These are phyloP conservation scores for Chaetomium tenue DNA, from an alignment of 495 filamentous ascomycete species.

Conservation along the genomic window DNA sequence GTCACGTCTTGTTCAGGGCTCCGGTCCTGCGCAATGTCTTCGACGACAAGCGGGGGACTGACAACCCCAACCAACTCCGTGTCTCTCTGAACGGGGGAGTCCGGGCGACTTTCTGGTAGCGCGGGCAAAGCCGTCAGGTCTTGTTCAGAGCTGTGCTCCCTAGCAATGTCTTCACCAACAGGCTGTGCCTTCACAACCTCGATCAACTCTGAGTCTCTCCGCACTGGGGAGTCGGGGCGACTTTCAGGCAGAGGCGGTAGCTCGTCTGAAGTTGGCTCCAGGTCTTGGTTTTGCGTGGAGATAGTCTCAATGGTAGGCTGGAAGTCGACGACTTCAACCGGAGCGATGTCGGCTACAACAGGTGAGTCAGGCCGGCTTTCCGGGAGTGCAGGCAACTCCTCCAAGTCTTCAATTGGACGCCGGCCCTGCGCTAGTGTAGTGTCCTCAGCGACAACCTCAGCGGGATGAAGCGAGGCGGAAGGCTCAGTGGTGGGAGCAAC, in stretches of 20 bases:
- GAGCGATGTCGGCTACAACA: not conserved
- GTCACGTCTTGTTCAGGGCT: no score
- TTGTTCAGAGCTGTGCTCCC: not conserved
- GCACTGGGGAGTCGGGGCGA: not conserved
- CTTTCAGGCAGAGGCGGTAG: constrained; percentile 13
- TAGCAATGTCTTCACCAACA: not conserved
- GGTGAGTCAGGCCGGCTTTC: constrained; percentile 19
- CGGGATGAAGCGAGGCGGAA: not conserved
- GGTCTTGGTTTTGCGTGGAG: not conserved
- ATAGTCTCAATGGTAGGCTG: not conserved
- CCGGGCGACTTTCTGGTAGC: constrained; percentile 20
- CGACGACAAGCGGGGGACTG: no score
- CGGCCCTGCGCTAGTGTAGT: not conserved
- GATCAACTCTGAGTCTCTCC: not conserved
- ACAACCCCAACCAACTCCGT: no score
- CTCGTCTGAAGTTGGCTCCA: not conserved
- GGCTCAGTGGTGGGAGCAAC: not conserved
- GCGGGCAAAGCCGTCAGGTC: constrained; percentile 14
- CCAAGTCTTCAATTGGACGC: not conserved
- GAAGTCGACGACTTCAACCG: not conserved
- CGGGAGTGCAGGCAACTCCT: constrained; percentile 10
- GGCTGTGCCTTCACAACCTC: not conserved
- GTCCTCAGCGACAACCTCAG: not conserved
- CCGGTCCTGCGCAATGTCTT: no score
- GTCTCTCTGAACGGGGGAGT: constrained; percentile 7